Percentiles rank a stretch among this genome's conserved stretches.
Conservation (phyloP, 371 early-diverging fungal species). For the Mucor ambiguus region DNA sequence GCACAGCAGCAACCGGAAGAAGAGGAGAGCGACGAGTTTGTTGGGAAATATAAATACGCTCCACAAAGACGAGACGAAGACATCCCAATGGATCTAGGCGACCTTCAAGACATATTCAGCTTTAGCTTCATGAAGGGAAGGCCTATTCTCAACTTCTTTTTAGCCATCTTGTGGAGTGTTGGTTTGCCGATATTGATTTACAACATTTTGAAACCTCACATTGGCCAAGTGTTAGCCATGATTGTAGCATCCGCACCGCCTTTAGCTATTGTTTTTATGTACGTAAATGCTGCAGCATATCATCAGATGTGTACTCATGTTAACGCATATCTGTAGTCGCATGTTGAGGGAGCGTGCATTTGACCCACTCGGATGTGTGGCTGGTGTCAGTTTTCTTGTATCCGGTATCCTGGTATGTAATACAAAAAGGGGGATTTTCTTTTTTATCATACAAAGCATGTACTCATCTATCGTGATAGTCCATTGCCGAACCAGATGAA, state of each 20-base stretch:
- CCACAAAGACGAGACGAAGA: constrained; percentile 23
- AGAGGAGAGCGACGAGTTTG: constrained; percentile 12
- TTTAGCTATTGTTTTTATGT: constrained; percentile 27
- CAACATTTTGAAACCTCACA: constrained; percentile 22
- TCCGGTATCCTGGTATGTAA: constrained; percentile 34
- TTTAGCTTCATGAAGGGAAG: constrained; percentile 33
- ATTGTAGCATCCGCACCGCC: constrained; percentile 34
- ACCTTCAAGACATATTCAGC: constrained; percentile 27
- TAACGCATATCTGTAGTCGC: constrained; percentile 10
- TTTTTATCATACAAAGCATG: background rate
- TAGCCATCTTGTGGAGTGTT: constrained; percentile 35
- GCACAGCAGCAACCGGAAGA: background rate
- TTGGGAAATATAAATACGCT: constrained; percentile 14
- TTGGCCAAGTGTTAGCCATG: constrained; percentile 35
- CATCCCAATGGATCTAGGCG: constrained; percentile 31
- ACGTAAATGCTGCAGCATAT: background rate
- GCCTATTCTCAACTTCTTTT: constrained; percentile 30
- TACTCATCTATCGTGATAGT: constrained; percentile 18
- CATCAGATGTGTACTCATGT: background rate
- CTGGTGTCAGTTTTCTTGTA: constrained; percentile 37
- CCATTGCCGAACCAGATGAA: constrained; percentile 45
- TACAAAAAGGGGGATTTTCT: background rate
- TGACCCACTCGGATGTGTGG: constrained; percentile 33
- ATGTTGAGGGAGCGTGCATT: constrained; percentile 28
- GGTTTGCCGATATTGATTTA: constrained; percentile 32